Percentiles rank a stretch among this genome's conserved stretches.
These are phyloP conservation scores for Diddensiella caesifluorescens DNA, from an alignment of 805 yeast species.

Conservation along the genomic window DNA sequence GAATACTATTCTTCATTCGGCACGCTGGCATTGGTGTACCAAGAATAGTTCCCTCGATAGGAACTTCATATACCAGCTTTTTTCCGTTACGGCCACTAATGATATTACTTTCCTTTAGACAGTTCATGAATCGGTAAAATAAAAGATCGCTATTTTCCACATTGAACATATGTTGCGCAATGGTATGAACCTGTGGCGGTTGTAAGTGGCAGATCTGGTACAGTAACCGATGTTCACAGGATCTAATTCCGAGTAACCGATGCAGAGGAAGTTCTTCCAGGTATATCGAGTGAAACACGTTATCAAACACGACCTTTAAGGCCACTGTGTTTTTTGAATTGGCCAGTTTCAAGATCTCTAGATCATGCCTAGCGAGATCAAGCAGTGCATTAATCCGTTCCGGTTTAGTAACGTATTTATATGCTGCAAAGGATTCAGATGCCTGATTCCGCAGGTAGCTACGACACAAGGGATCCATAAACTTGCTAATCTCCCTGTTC, in stretches of 20 bases:
- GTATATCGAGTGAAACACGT: constrained; percentile 12
- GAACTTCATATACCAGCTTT: constrained; percentile 18
- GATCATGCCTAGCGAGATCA: constrained; percentile 12
- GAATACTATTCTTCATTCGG: constrained; percentile 15
- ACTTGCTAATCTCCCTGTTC: constrained; percentile 9
- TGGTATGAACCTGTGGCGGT: constrained; percentile 15
- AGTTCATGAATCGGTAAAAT: constrained; percentile 16
- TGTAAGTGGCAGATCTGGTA: constrained; percentile 20
- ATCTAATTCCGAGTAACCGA: constrained; percentile 6
- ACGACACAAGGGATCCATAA: constrained; percentile 21
- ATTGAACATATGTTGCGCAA: constrained; percentile 14
- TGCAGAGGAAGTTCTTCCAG: constrained; percentile 19
- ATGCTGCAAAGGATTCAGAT: constrained; percentile 19
- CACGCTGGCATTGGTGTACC: constrained; percentile 18
- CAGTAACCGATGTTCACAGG: constrained; percentile 8
- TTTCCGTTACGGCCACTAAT: constrained; percentile 19
- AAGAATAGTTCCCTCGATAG: constrained; percentile 15
- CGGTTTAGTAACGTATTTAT: constrained; percentile 20
- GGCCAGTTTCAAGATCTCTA: constrained; percentile 13
- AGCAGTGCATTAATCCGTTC: constrained; percentile 15
- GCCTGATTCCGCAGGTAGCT: constrained; percentile 10
- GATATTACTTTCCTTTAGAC: constrained; percentile 12
- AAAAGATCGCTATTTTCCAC: neutral
- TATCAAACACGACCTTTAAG: constrained; percentile 13
- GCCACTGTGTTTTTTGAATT: constrained; percentile 12